phyloP scores from a whole-genome alignment of 2,329 filamentous ascomycete genomes.

The Diaporthe nobilis region DNA sequence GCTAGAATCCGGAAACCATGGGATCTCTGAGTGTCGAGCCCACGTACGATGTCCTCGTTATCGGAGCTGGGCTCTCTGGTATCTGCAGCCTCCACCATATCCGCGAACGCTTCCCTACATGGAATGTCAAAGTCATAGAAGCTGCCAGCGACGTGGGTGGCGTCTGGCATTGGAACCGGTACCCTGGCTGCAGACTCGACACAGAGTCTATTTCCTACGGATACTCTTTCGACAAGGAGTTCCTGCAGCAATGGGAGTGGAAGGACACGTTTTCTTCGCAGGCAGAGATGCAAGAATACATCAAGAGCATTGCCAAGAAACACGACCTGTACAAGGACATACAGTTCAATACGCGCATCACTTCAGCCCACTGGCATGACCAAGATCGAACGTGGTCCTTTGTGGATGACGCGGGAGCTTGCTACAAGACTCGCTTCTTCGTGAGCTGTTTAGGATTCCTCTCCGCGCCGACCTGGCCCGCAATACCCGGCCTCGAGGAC shows the following conservation, averaged over 20 bases:
- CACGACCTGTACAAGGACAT: constrained; percentile 26
- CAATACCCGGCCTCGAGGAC: constrained; percentile 51
- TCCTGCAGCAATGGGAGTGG: constrained; percentile 4
- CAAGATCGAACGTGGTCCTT: constrained; percentile 2
- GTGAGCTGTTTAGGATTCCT: constrained; percentile 28
- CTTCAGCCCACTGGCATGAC: constrained; percentile 22
- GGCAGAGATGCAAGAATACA: constrained; percentile 15
- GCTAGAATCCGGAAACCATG: background rate
- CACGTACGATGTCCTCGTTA: constrained; percentile 40
- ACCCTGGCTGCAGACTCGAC: constrained; percentile 15
- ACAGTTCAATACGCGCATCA: constrained; percentile 25
- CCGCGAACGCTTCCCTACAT: background rate
- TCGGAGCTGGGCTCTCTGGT: constrained; percentile 53
- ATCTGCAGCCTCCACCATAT: constrained; percentile 44
- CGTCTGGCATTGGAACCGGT: constrained; percentile 20
- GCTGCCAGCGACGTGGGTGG: constrained; percentile 21
- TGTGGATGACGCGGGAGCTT: background rate
- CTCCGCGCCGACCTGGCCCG: constrained; percentile 43
- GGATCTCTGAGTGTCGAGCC: constrained; percentile 3
- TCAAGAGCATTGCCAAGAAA: background rate
- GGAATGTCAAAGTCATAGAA: constrained; percentile 7
- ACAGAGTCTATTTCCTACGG: constrained; percentile 9
- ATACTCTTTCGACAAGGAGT: constrained; percentile 16
- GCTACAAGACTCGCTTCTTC: constrained; percentile 13
- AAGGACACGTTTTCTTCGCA: constrained; percentile 5